Evolutionary conservation across 345 rosid species (phyloP), one percentile per base, ranked within the genome.

Genomic region (Rhizophora mangle): DNA sequence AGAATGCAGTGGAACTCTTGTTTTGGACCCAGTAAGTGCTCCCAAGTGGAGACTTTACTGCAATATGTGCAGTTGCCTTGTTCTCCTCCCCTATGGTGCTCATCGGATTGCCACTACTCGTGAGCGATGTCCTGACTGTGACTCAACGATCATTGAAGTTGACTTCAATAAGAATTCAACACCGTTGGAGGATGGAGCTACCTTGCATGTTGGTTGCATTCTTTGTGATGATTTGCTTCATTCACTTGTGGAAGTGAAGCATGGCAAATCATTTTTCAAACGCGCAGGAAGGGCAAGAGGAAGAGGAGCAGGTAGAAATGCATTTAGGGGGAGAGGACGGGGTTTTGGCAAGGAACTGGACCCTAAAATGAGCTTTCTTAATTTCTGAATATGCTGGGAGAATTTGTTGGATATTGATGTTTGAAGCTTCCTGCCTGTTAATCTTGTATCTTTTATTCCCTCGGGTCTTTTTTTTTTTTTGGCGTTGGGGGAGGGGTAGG

Each of bases 11-110:
- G 98, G 98, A 55, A 91, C 95, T 4, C 90, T 94, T 2, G 88
- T 94, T 60, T 76, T 89, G 68, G 98, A 94, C 80, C 96, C 97
- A 1, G 81, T 88, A 58, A 82, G 97, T 60, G 92, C 95, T 47
- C 98, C 98, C 1, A 91, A 94, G 63, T 94, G 98, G 98, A 87
- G 82, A 79, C 96, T 94, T 30, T 82, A 88, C 83, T 94, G 98
- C 89, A 94, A 89, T 73, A 85, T 81, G 86, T 94, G 98, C 87
- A 87, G 84, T 51, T 94, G 96, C 84, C 87, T 94, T 7, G 95
- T 94, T 73, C 27, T 87, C 67, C 98, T 94, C 74, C 98, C 97
- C 0, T 90, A 89, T 46, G 97, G 98, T 9, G 96, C 98, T 63
- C 97, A 94, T 79, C 85, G 92, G 57, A 91, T 94, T 15, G 47